Conservation (phyloP, 768 basidiomycete species). For the Leccinum boreale region DNA sequence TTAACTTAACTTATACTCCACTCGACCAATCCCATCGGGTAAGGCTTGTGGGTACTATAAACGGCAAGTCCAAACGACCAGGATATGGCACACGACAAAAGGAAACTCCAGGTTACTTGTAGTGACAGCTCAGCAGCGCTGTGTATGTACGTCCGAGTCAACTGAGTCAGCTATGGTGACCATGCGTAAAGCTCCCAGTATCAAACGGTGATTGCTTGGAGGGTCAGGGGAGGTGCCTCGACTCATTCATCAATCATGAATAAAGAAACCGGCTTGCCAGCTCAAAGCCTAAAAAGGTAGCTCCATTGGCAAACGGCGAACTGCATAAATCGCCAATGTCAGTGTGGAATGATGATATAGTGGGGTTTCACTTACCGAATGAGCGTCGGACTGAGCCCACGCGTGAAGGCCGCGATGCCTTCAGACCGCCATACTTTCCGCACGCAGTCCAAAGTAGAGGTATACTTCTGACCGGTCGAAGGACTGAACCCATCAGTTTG, state of each 20-base stretch:
- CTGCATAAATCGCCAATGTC: not conserved
- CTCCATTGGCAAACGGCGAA: conserved; percentile 68
- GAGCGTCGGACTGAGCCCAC: conserved; percentile 89
- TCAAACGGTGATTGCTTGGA: not conserved
- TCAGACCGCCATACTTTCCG: conserved; percentile 80
- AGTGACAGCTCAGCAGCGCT: conserved; percentile 3
- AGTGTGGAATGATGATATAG: not conserved
- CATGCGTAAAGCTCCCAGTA: not conserved
- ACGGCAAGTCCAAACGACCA: not conserved
- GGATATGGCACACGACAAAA: not conserved
- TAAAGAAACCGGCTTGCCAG: conserved; percentile 76
- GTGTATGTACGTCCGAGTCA: not conserved
- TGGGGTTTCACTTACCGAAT: conserved; percentile 61
- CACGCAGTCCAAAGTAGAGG: conserved; percentile 78
- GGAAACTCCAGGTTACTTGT: not conserved
- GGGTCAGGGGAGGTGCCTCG: not conserved
- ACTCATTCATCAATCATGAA: conserved; percentile 17
- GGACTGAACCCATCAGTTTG: conserved; percentile 89
- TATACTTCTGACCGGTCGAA: conserved; percentile 77
- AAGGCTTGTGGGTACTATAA: not conserved
- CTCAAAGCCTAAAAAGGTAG: conserved; percentile 96
- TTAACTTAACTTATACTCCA: not conserved
- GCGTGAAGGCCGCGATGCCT: conserved; percentile 81
- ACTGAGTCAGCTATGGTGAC: not conserved
- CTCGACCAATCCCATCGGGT: not conserved